phyloP scores from a whole-genome alignment of 768 basidiomycete species.

The Auriscalpium microsporum region DNA sequence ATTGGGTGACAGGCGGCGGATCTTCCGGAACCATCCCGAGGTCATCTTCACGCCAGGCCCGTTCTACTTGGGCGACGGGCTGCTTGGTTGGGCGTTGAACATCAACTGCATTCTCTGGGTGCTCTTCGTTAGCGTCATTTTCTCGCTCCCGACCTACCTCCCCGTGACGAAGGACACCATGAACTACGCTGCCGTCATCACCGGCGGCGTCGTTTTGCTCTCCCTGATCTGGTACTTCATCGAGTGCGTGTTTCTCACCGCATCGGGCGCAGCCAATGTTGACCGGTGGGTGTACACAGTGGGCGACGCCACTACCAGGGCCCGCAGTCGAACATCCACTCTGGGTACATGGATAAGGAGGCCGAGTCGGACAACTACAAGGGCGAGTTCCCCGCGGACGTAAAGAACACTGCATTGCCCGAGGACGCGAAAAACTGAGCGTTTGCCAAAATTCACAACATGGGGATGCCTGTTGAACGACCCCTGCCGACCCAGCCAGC shows the following conservation, averaged over 20 bases:
- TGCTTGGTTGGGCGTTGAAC: slow-evolving; percentile 55
- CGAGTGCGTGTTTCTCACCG: slow-evolving; percentile 10
- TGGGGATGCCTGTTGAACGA: no score
- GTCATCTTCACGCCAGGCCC: slow-evolving; percentile 81
- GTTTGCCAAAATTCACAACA: no score
- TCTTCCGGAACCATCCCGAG: slow-evolving; percentile 66
- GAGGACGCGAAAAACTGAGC: no score
- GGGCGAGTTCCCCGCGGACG: no score
- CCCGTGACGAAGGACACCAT: slow-evolving; percentile 68
- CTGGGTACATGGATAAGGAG: no score
- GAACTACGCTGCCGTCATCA: slow-evolving; percentile 68
- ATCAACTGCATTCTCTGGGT: slow-evolving; percentile 62
- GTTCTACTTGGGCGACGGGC: slow-evolving; percentile 64
- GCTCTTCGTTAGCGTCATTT: slow-evolving; percentile 59
- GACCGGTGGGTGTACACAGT: background rate
- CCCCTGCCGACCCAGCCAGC: no score
- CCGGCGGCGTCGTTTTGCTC: slow-evolving; percentile 25
- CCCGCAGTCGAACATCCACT: slow-evolving; percentile 2
- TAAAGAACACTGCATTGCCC: no score
- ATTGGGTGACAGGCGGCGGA: slow-evolving; percentile 35
- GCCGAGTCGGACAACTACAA: no score
- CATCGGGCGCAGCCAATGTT: background rate
- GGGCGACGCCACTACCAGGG: slow-evolving; percentile 14
- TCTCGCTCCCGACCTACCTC: slow-evolving; percentile 58
- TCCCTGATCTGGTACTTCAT: slow-evolving; percentile 21